A percentile compares a stretch with the other conserved stretches of the same genome.
phyloP scores from a whole-genome alignment of 2,329 filamentous ascomycete species.

The Ascochyta clinopodiicola region DNA sequence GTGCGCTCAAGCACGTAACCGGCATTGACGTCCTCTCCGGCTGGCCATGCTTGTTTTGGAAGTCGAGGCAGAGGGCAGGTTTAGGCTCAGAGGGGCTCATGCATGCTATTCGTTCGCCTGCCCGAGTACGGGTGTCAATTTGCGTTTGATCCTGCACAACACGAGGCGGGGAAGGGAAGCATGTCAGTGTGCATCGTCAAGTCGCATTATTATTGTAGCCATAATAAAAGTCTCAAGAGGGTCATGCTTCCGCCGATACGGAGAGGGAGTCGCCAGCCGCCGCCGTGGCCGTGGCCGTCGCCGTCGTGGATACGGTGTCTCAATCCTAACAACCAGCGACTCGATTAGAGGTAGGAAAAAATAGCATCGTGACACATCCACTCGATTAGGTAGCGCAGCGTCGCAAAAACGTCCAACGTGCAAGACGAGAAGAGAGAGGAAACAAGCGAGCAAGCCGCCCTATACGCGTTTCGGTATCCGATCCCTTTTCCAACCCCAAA shows the following conservation, averaged over 20 bases:
- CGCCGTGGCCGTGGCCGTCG: too few species aligned
- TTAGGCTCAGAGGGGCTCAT: background rate
- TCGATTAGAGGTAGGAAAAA: too few species aligned
- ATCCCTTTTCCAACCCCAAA: conserved; percentile 1
- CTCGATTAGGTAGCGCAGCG: background rate
- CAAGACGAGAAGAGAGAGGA: background rate
- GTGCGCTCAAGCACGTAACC: background rate
- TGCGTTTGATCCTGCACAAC: background rate
- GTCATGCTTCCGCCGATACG: background rate
- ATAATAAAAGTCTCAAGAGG: background rate
- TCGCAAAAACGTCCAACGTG: background rate
- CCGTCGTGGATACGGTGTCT: background rate
- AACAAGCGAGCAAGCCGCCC: background rate
- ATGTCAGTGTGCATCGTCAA: background rate
- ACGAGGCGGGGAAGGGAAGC: background rate
- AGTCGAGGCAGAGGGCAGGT: background rate
- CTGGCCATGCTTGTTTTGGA: conserved; percentile 1
- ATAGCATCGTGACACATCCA: too few species aligned
- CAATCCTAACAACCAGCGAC: background rate
- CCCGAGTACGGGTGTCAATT: background rate
- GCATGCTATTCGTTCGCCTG: conserved; percentile 2
- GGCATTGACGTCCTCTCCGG: conserved; percentile 4
- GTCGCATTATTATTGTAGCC: background rate
- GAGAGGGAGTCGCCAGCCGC: background rate
- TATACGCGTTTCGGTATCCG: background rate